A percentile compares a stretch with the other conserved stretches of the same genome.
phyloP scores from a whole-genome alignment of 805 yeast species.

The Maudiozyma pseudohumilis region DNA sequence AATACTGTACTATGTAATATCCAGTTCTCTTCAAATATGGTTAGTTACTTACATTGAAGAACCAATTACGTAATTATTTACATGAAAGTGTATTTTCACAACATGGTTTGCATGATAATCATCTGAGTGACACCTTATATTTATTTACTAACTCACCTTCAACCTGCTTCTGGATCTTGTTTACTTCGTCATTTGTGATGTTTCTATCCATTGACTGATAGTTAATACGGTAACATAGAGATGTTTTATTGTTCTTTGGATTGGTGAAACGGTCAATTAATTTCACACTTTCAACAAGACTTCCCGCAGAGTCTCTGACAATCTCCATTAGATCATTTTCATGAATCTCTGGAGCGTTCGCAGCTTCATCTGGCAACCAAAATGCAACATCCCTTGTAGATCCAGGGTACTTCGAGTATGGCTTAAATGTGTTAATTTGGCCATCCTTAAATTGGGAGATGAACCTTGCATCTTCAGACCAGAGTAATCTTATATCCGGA shows the following conservation, averaged over 20 bases:
- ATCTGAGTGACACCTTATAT: slow-evolving; percentile 51
- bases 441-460: slow-evolving; percentile 58
- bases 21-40: not conserved
- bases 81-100: not conserved
- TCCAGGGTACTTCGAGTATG: slow-evolving; percentile 88
- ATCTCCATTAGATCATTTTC: slow-evolving; percentile 91
- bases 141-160: slow-evolving; percentile 43
- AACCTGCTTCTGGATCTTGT: slow-evolving; percentile 57
- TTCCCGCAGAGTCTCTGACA: slow-evolving; percentile 77
- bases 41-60: slow-evolving; percentile 2
- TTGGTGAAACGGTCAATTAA: slow-evolving; percentile 75
- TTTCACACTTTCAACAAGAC: slow-evolving; percentile 76
- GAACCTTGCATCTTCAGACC: slow-evolving; percentile 80
- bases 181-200: slow-evolving; percentile 77
- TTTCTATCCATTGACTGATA: slow-evolving; percentile 95
- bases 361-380: slow-evolving; percentile 52
- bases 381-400: slow-evolving; percentile 82
- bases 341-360: slow-evolving; percentile 38
- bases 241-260: slow-evolving; percentile 66
- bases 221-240: slow-evolving; percentile 81
- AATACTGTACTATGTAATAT: too few relatives aligned
- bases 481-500: slow-evolving; percentile 88
- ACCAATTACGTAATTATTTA: slow-evolving; percentile 1
- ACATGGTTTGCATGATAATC: too few relatives aligned
- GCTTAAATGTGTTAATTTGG: slow-evolving; percentile 60